phyloP scores from a whole-genome alignment of 1,284 basidiomycete species.

The Ustilago tritici region DNA sequence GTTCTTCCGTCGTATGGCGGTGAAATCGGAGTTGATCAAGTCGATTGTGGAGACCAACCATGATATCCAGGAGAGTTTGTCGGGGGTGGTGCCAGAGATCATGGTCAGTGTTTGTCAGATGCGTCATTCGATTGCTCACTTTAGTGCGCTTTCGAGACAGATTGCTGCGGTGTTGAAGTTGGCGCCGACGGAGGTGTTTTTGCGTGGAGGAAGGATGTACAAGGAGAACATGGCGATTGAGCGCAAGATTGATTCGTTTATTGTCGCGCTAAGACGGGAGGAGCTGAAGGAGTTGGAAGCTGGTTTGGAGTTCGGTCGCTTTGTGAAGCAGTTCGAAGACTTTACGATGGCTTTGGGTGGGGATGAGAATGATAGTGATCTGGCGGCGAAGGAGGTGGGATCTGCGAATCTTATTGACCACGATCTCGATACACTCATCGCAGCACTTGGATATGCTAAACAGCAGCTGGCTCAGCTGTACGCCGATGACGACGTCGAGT shows the following conservation, averaged over 20 bases:
- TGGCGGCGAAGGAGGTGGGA: constrained; percentile 66
- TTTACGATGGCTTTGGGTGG: constrained; percentile 71
- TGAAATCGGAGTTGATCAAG: constrained; percentile 64
- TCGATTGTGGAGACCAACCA: constrained; percentile 58
- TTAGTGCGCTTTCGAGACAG: constrained; percentile 61
- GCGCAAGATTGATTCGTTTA: constrained; percentile 88
- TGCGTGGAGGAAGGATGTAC: constrained; percentile 79
- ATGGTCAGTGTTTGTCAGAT: constrained; percentile 63
- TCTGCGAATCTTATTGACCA: constrained; percentile 62
- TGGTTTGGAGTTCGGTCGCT: constrained; percentile 83
- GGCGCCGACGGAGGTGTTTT: constrained; percentile 58
- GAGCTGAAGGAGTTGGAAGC: constrained; percentile 94
- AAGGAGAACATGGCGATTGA: constrained; percentile 85
- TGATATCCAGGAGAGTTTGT: constrained; percentile 60
- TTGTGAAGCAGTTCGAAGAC: constrained; percentile 62
- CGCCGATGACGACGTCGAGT: constrained; percentile 53
- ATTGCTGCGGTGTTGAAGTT: constrained; percentile 63
- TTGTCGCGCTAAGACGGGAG: constrained; percentile 83
- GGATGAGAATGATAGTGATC: constrained; percentile 73
- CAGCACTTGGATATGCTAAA: constrained; percentile 60
- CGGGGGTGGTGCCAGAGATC: constrained; percentile 54
- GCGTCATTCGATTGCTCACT: constrained; percentile 65
- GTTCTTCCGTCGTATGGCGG: constrained; percentile 65
- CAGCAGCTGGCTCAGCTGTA: constrained; percentile 57
- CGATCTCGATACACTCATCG: constrained; percentile 67